These are phyloP conservation scores for Arachis stenosperma DNA, from an alignment of 306 rosid species.

Conservation along the genomic window DNA sequence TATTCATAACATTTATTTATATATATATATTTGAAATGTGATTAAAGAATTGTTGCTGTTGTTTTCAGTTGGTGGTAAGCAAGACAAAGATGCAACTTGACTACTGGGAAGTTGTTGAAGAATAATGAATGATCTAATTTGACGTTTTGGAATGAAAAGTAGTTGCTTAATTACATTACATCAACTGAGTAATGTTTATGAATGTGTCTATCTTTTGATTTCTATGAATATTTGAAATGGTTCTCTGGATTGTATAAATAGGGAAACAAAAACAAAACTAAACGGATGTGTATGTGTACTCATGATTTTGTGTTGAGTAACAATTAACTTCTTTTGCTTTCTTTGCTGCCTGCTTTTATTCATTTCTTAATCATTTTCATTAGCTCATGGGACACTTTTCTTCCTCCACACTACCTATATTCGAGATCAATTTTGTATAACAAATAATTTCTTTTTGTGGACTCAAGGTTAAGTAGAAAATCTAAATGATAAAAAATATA, in stretches of 20 bases:
- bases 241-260: conserved; percentile 49
- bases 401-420: no score
- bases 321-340: conserved; percentile 49
- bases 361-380: no score
- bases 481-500: no score
- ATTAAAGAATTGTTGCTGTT: background rate
- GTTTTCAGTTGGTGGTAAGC: conserved; percentile 54
- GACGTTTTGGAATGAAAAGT: conserved; percentile 44
- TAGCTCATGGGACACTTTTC: no score
- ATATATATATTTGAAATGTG: no score
- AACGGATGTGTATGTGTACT: conserved; percentile 40
- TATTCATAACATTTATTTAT: background rate
- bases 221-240: conserved; percentile 43
- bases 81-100: conserved; percentile 47
- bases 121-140: conserved; percentile 38
- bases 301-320: conserved; percentile 42
- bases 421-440: no score
- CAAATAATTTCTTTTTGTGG: no score
- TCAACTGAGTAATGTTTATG: conserved; percentile 48
- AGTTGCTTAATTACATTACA: conserved; percentile 34
- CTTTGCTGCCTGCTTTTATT: background rate
- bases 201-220: conserved; percentile 13
- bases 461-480: no score
- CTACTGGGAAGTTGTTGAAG: conserved; percentile 38
- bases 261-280: conserved; percentile 31